Evolutionary conservation across 2,329 filamentous ascomycete genomes (phyloP).

Genomic region (Clarireedia homoeocarpa): DNA sequence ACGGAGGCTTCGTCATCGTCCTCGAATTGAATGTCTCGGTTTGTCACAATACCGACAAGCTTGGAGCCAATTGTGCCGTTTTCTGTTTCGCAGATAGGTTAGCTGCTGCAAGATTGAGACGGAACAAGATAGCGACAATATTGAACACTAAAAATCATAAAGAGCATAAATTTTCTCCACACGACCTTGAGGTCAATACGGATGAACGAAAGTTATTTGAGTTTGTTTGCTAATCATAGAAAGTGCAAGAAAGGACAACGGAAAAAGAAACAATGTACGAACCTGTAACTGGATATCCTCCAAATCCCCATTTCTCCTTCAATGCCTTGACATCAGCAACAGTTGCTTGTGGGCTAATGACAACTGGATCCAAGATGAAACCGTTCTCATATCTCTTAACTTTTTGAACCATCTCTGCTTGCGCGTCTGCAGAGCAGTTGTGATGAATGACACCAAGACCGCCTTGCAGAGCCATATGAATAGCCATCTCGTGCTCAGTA

Average conservation of each 20-base stretch:
- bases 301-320: constrained; percentile 98
- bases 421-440: constrained; percentile 95
- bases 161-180: constrained; percentile 60
- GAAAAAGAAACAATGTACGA: constrained; percentile 37
- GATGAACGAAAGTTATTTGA: constrained; percentile 99
- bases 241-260: constrained; percentile 26
- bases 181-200: constrained; percentile 83
- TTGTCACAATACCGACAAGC: constrained; percentile 94
- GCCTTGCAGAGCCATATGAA: constrained; percentile 87
- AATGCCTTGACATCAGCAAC: constrained; percentile 85
- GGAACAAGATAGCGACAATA: constrained; percentile 9
- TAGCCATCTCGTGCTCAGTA: constrained; percentile 99
- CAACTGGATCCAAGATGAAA: constrained; percentile 93
- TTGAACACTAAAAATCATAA: constrained; percentile 32
- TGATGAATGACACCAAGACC: constrained; percentile 95
- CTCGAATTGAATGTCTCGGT: constrained; percentile 97
- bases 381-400: constrained; percentile 99
- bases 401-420: constrained; percentile 98
- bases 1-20: constrained; percentile 64
- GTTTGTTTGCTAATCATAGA: constrained; percentile 72
- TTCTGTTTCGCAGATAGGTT: constrained; percentile 49
- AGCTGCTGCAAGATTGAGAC: constrained; percentile 26
- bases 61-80: constrained; percentile 89
- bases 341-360: constrained; percentile 79
- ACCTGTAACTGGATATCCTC: constrained; percentile 98